A percentile compares a stretch with the other conserved stretches of the same genome.
Evolutionary conservation across 495 filamentous ascomycete species (phyloP).

Genomic region (Lentithecium fluviatile): DNA sequence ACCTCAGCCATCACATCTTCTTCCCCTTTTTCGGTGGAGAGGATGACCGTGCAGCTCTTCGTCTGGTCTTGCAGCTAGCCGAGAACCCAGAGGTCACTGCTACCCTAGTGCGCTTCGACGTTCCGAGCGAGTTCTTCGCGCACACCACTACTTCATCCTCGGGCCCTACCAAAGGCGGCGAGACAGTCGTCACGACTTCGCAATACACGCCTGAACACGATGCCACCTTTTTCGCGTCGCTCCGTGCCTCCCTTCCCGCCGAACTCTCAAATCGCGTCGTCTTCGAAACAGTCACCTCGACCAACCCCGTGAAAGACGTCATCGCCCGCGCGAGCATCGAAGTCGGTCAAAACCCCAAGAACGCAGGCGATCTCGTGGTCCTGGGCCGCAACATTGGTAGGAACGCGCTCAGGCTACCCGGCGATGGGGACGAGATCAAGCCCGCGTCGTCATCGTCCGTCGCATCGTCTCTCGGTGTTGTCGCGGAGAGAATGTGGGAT

Average conservation of each 20-base stretch:
- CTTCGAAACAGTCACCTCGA: slow-evolving; percentile 46
- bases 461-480: slow-evolving; percentile 59
- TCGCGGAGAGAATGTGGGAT: slow-evolving; percentile 64
- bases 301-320: slow-evolving; percentile 40
- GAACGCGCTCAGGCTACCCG: slow-evolving; percentile 32
- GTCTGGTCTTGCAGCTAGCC: slow-evolving; percentile 77
- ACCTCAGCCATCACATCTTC: slow-evolving; percentile 81
- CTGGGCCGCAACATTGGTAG: slow-evolving; percentile 56
- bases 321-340: slow-evolving; percentile 54
- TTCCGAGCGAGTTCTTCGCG: slow-evolving; percentile 39
- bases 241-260: slow-evolving; percentile 61
- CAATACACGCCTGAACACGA: slow-evolving; percentile 48
- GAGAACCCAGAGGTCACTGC: slow-evolving; percentile 74
- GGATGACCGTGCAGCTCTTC: slow-evolving; percentile 79
- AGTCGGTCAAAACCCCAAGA: slow-evolving; percentile 60
- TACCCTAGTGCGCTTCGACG: slow-evolving; percentile 60
- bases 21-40: slow-evolving; percentile 82
- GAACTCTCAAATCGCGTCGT: slow-evolving; percentile 61
- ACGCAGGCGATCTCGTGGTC: slow-evolving; percentile 77
- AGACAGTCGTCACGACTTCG: slow-evolving; percentile 41
- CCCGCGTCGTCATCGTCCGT: slow-evolving; percentile 35
- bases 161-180: slow-evolving; percentile 31
- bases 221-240: slow-evolving; percentile 58
- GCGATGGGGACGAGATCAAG: slow-evolving; percentile 33
- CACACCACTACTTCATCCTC: slow-evolving; percentile 33